Base-by-base conservation (phyloP, 73 alveolate genomes). In the Blepharisma japonicum region DNA sequence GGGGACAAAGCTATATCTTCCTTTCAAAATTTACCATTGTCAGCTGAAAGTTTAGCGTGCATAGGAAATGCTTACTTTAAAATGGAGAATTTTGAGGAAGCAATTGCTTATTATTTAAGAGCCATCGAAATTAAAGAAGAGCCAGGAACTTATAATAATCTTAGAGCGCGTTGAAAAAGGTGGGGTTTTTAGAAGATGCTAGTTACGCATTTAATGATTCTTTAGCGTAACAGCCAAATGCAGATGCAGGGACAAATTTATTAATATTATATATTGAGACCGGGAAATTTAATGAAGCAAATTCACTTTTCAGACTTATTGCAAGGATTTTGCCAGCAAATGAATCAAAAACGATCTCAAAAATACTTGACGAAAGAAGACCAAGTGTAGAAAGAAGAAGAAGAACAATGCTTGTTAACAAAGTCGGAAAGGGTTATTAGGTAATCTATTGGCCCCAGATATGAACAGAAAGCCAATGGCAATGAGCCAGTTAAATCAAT, bases 151-250 rank as follows among this genome's bases (percentile, higher is more conserved):
- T 61, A 61, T 61, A 61, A 61, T 61, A 61, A 61, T 61, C 23
- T 61, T 14, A 48, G 74, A 20, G 74, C 74, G 39, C 74, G 5
- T 25, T 61, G 2, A 61, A 61, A 61, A 61, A 61, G 5, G 74
- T 39, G 0, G 74, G 74, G 18, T 5, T 61, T n/a, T 61, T 61
- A 4, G 48, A 61, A 61, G 74, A 61, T 5, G 74, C 74, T 8
- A 61, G 0, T 5, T 61, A 14, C 47, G 74, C 74, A 14, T 61
- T 61, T 61, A n/a, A 61, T 61, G 74, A 61, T 25, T 61, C 74
- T 61, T 61, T 61, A 61, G 74, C 74, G 0, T 14, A 1, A 18
- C 47, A 61, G 5, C 14, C n/a, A 14, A 20, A n/a, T 9, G 38
- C 50, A 61, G 74, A 61, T 18, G 47, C 74, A 18, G 74, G 18